Evolutionary conservation across 192 early-diverging fungal species (phyloP), one percentile per base, ranked within the genome.

Genomic region (Entomortierella beljakovae): DNA sequence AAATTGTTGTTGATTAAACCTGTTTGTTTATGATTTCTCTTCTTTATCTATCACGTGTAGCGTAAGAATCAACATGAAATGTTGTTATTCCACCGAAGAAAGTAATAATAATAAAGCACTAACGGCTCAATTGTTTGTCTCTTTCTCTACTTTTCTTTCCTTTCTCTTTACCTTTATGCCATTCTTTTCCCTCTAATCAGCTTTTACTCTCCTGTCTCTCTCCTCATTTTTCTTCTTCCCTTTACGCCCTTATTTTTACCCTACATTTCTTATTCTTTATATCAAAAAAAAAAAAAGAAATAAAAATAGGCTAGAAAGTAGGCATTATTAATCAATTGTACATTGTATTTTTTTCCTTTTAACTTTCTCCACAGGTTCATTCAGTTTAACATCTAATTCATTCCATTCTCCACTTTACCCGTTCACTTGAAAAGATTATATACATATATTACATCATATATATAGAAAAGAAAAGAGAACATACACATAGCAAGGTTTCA

Each of bases 371-470:
- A 40, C 37, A 40, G 13, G 13, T 9, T 40, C 6, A 9, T 40
- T 40, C 13, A 13, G 37, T 40, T 6, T 40, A 9, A 6, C 37
- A 9, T 13, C 37, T 40, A 9, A 40, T 40, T 40, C 43, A 46
- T 46, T 46, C 43, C 15, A 46, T 15, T 59, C 40, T 59, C 9
- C 3, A 34, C 18, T 29, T 53, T 46, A 11, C 5, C n/a, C 62
- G 35, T 64, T 25, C 61, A 37, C 23, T 38, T 57, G 54, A 33
- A 7, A 29, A 53, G 28, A 29, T 53, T n/a, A n/a, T n/a, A n/a
- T n/a, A n/a, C n/a, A 7, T 53, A 9, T 15, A 8, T 53, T 26
- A 53, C 51, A 26, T 18, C 15, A 2, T 13, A 9, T 13, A 43
- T 43, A 43, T 43, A 43, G 18, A 43, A 43, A 43, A 43, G 18